A percentile compares a stretch with the other conserved stretches of the same genome.
Conservation (phyloP, 2,329 filamentous ascomycete species). For the Neurospora crassa region DNA sequence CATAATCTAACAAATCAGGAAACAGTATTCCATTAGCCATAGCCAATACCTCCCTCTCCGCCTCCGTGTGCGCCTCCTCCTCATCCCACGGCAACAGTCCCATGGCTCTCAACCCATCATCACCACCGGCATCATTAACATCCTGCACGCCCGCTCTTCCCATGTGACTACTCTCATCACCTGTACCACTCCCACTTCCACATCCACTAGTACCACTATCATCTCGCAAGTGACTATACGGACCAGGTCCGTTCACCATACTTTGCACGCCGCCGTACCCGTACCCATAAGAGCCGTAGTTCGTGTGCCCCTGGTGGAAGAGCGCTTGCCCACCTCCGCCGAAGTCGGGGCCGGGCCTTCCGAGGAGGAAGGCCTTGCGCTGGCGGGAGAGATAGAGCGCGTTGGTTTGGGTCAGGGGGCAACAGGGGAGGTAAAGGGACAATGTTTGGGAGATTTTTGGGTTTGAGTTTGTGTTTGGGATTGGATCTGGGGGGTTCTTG, state of each 20-base stretch:
- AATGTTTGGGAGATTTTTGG: slow-evolving; percentile 6
- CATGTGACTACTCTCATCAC: slow-evolving; percentile 23
- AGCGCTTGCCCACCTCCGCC: slow-evolving; percentile 16
- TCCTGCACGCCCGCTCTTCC: slow-evolving; percentile 28
- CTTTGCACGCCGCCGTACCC: background rate
- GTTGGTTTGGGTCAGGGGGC: slow-evolving; percentile 32
- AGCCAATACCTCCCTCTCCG: slow-evolving; percentile 25
- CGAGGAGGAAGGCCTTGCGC: slow-evolving; percentile 31
- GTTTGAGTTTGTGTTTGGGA: slow-evolving; percentile 16
- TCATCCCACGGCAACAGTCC: slow-evolving; percentile 32
- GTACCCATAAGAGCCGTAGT: background rate
- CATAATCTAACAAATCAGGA: slow-evolving; percentile 27
- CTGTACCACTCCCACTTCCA: background rate
- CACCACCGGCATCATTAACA: slow-evolving; percentile 29
- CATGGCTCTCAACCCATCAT: slow-evolving; percentile 31
- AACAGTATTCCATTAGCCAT: slow-evolving; percentile 33
- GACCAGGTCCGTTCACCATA: background rate
- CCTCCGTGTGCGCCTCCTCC: slow-evolving; percentile 22
- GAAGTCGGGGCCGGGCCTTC: slow-evolving; percentile 33
- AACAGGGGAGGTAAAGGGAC: slow-evolving; percentile 31
- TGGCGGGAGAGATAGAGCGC: slow-evolving; percentile 32
- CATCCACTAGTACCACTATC: background rate
- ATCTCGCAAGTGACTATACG: background rate
- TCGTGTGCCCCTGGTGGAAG: background rate
- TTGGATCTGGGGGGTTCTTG: background rate